A percentile compares a stretch with the other conserved stretches of the same genome.
Evolutionary conservation across 2,329 filamentous ascomycete species (phyloP).

Genomic region (Plectosphaerella sp.): DNA sequence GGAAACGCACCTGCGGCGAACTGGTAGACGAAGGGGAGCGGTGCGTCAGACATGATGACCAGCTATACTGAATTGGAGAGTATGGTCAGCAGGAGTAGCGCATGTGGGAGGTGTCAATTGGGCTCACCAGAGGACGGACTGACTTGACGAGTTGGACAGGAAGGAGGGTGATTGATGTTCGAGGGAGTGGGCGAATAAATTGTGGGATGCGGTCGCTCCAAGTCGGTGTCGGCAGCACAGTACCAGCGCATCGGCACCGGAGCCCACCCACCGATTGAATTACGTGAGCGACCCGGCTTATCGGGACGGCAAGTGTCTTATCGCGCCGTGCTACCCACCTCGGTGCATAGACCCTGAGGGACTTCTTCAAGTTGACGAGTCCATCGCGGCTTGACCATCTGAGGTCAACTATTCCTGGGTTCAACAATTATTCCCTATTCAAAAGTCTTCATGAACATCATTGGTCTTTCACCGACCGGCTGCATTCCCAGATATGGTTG

Average conservation of each 20-base stretch:
- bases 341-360: too few species aligned
- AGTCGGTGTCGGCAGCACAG: too few species aligned
- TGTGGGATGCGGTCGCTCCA: not conserved
- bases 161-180: slow-evolving; percentile 3
- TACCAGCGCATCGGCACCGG: too few species aligned
- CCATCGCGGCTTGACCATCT: not conserved
- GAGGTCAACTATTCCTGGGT: not conserved
- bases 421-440: too few species aligned
- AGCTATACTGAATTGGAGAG: not conserved
- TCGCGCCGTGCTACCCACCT: too few species aligned
- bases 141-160: not conserved
- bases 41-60: slow-evolving; percentile 63
- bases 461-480: too few species aligned
- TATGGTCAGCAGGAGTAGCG: not conserved
- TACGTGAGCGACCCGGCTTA: too few species aligned
- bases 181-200: not conserved
- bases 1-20: slow-evolving; percentile 75
- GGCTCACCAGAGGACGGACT: slow-evolving; percentile 6
- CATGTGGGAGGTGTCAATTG: slow-evolving; percentile 2
- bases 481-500: too few species aligned
- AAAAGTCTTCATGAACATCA: too few species aligned
- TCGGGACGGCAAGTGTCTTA: too few species aligned
- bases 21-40: slow-evolving; percentile 89
- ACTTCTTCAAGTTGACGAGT: not conserved
- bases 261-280: too few species aligned